Conservation (phyloP, 176 grass and related monocot species). For the Musa acuminata region DNA sequence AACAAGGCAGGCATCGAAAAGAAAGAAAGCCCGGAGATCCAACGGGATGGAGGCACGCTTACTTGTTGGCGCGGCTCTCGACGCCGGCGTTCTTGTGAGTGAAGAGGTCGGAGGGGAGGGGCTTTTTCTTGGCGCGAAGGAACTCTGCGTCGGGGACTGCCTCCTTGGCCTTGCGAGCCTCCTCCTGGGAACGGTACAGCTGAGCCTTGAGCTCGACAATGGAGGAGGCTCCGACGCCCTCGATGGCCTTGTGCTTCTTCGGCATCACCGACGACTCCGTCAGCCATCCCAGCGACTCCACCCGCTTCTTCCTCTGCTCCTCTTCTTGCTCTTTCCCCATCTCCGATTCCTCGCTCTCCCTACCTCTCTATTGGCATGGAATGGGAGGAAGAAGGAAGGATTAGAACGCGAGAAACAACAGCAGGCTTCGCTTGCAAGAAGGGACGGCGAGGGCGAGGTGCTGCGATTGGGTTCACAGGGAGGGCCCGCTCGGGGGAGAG, state of each 20-base stretch:
- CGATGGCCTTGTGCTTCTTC: conserved; percentile 95
- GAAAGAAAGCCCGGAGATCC: neutral
- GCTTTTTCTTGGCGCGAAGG: conserved; percentile 51
- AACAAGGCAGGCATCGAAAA: neutral
- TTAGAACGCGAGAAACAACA: neutral
- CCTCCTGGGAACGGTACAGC: conserved; percentile 81
- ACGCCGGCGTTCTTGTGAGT: conserved; percentile 79
- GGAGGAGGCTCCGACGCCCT: conserved; percentile 81
- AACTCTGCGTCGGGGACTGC: conserved; percentile 45
- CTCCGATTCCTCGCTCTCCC: conserved; percentile 4
- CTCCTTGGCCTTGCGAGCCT: conserved; percentile 49
- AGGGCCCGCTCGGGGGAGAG: no score
- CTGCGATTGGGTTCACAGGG: no score
- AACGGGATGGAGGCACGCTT: neutral
- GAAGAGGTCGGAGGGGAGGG: conserved; percentile 34
- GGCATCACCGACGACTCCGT: conserved; percentile 94
- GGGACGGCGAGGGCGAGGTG: no score
- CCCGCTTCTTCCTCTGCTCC: conserved; percentile 33
- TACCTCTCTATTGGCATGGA: neutral
- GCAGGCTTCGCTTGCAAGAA: no score
- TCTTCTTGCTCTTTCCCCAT: conserved; percentile 1
- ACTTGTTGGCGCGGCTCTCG: conserved; percentile 59
- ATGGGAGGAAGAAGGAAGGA: neutral
- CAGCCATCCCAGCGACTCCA: conserved; percentile 93
- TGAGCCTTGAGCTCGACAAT: conserved; percentile 95